A percentile compares a stretch with the other conserved stretches of the same genome.
These are phyloP conservation scores for Cytospora mali DNA, from an alignment of 2,329 filamentous ascomycete genomes.

Conservation along the genomic window DNA sequence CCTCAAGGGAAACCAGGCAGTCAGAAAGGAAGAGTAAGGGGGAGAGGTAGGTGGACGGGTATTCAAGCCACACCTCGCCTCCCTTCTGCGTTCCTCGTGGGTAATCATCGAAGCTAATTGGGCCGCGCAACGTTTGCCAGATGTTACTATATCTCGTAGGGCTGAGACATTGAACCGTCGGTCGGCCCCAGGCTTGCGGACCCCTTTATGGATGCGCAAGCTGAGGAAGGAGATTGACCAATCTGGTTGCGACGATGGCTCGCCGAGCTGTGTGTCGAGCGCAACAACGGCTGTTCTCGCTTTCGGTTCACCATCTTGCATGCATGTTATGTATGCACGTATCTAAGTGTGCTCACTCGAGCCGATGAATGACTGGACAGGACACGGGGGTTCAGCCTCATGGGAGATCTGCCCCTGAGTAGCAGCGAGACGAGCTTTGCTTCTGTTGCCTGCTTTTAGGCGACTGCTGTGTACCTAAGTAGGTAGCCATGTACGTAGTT, in stretches of 20 bases:
- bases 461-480: neutral
- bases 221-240: neutral
- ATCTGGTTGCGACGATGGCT: neutral
- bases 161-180: constrained; percentile 16
- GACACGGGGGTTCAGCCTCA: neutral
- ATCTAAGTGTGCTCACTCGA: neutral
- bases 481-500: neutral
- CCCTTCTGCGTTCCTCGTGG: too few species aligned
- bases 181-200: neutral
- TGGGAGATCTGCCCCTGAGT: neutral
- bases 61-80: too few species aligned
- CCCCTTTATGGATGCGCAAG: neutral
- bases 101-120: neutral
- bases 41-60: too few species aligned
- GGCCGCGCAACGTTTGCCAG: neutral
- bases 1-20: neutral
- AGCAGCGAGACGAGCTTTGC: neutral
- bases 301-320: neutral
- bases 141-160: constrained; percentile 7
- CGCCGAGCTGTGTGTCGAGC: too few species aligned
- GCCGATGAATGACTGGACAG: neutral
- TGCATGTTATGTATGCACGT: too few species aligned
- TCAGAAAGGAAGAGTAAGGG: too few species aligned
- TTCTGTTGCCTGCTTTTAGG: neutral
- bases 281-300: neutral